Conservation (phyloP, 2,329 filamentous ascomycete species). For the Colletotrichum falcatum region DNA sequence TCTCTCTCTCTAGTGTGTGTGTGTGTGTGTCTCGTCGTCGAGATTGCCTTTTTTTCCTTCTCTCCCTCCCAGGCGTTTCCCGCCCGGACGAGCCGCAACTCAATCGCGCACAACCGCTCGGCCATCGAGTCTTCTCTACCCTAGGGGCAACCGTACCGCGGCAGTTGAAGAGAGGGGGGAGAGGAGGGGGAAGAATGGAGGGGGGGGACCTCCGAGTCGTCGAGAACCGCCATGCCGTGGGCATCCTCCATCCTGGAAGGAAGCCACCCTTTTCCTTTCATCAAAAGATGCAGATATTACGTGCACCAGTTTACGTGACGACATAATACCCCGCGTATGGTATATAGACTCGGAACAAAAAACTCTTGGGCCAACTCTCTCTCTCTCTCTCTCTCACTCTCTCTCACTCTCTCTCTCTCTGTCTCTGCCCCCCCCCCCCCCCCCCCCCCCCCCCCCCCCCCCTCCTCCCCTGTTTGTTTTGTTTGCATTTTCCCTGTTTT, state of each 20-base stretch:
- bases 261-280: not conserved
- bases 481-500: not conserved
- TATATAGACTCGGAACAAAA: not conserved
- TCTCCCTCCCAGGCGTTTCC: constrained; percentile 1
- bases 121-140: not conserved
- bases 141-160: too few relatives aligned
- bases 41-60: constrained; percentile 18
- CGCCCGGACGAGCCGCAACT: not conserved
- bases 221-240: too few relatives aligned
- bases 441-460: too few relatives aligned
- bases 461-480: not conserved
- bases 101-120: not conserved
- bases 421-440: too few relatives aligned
- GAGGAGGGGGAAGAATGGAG: not conserved
- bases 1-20: too few relatives aligned
- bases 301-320: not conserved
- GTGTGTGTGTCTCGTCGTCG: not conserved
- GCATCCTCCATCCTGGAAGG: too few relatives aligned
- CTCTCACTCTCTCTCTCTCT: too few relatives aligned
- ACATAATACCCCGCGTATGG: not conserved
- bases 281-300: not conserved
- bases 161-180: not conserved
- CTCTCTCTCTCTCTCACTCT: too few relatives aligned
- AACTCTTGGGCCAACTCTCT: not conserved
- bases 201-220: not conserved